phyloP scores from a whole-genome alignment of 2,329 filamentous ascomycete genomes.

The Penicillium glabrum region DNA sequence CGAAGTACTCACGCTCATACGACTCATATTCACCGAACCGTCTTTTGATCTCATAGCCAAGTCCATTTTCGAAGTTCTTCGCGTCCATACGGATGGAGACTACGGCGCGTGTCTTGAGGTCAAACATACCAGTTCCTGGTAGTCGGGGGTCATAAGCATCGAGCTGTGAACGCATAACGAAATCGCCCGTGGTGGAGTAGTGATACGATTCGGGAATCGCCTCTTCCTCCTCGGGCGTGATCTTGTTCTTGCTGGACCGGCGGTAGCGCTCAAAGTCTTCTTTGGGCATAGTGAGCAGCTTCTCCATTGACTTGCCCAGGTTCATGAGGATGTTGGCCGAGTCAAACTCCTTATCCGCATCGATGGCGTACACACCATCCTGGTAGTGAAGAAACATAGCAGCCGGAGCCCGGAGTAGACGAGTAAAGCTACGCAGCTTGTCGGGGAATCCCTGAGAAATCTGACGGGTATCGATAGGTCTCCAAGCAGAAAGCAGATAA shows the following conservation, averaged over 20 bases:
- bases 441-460: conserved; percentile 67
- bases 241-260: conserved; percentile 63
- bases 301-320: conserved; percentile 95
- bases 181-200: conserved; percentile 81
- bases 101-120: conserved; percentile 92
- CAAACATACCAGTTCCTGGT: conserved; percentile 90
- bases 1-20: conserved; percentile 92
- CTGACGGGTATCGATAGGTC: conserved; percentile 65
- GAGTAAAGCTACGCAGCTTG: conserved; percentile 67
- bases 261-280: conserved; percentile 85
- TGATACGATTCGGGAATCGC: conserved; percentile 77
- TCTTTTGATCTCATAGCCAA: conserved; percentile 81
- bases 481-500: conserved; percentile 82
- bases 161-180: conserved; percentile 92
- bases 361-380: conserved; percentile 87
- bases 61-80: conserved; percentile 66
- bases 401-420: conserved; percentile 68
- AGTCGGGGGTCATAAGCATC: conserved; percentile 85
- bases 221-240: conserved; percentile 67
- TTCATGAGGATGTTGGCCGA: conserved; percentile 82
- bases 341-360: conserved; percentile 92
- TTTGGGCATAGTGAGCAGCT: conserved; percentile 79
- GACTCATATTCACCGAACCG: conserved; percentile 81
- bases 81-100: conserved; percentile 89
- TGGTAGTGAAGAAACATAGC: conserved; percentile 81